Percentiles rank a stretch among this genome's conserved stretches.
Evolutionary conservation across 352 stramenopile genomes (phyloP).

Genomic region (Sclerospora graminicola): DNA sequence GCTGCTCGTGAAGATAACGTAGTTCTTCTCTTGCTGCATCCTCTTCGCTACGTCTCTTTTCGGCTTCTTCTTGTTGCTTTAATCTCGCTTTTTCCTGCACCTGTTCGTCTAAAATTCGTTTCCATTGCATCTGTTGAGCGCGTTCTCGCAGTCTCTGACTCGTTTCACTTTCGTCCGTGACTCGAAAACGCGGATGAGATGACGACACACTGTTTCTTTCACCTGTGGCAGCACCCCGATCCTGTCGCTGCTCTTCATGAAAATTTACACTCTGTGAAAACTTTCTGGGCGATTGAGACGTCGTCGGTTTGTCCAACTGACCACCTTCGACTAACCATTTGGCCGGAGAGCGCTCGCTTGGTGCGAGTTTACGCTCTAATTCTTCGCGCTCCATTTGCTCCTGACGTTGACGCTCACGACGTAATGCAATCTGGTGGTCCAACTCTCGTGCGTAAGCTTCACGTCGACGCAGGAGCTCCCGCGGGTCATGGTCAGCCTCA

Average conservation of each 20-base stretch:
- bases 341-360: conserved; percentile 39
- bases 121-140: conserved; percentile 64
- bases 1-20: conserved; percentile 38
- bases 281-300: conserved; percentile 13
- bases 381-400: conserved; percentile 44
- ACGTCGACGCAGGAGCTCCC: conserved; percentile 38
- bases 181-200: conserved; percentile 39
- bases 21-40: conserved; percentile 41
- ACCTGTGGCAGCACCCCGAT: conserved; percentile 20
- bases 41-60: conserved; percentile 25
- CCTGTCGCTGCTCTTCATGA: conserved; percentile 15
- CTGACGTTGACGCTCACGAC: conserved; percentile 31
- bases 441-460: conserved; percentile 59
- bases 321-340: conserved; percentile 69
- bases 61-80: conserved; percentile 30
- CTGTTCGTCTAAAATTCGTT: conserved; percentile 54
- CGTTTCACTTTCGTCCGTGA: conserved; percentile 40
- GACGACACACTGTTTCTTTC: conserved; percentile 16
- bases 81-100: conserved; percentile 58
- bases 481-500: conserved; percentile 22
- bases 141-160: conserved; percentile 48
- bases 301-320: conserved; percentile 13
- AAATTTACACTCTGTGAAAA: conserved; percentile 9
- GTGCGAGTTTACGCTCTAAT: conserved; percentile 43
- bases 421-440: conserved; percentile 59